These are phyloP conservation scores for Cryptococcus neoformans DNA, from an alignment of 1,284 basidiomycete species.

Conservation along the genomic window DNA sequence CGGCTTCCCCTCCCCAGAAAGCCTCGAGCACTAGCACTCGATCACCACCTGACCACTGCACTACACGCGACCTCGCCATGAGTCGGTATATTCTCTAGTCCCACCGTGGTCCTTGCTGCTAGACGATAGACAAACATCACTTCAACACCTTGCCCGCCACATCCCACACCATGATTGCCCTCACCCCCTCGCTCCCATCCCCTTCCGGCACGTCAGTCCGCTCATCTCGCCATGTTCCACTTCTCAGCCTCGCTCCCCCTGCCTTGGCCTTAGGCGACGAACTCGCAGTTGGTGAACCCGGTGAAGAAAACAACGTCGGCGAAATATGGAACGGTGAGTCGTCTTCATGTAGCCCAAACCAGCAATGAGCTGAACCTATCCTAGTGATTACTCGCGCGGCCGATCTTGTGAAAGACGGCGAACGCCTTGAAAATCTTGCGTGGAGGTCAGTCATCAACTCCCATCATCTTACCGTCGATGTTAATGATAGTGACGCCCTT, in stretches of 20 bases:
- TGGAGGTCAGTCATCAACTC: slow-evolving; percentile 31
- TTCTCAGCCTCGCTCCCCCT: slow-evolving; percentile 31
- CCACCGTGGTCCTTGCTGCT: background rate
- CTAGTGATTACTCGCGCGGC: slow-evolving; percentile 41
- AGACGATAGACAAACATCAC: background rate
- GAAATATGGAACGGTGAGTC: slow-evolving; percentile 38
- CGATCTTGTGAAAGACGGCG: slow-evolving; percentile 46
- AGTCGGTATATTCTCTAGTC: background rate
- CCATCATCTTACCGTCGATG: background rate
- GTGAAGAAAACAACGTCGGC: slow-evolving; percentile 28
- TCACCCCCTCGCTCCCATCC: slow-evolving; percentile 12
- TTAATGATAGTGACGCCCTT: too few relatives aligned
- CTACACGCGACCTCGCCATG: background rate
- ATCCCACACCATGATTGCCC: background rate
- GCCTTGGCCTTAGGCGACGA: slow-evolving; percentile 27
- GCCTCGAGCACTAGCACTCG: too few relatives aligned
- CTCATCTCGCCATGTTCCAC: slow-evolving; percentile 18
- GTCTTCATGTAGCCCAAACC: background rate
- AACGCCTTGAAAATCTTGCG: slow-evolving; percentile 43
- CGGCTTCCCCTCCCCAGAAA: too few relatives aligned
- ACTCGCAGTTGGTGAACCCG: slow-evolving; percentile 26
- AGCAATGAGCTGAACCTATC: background rate
- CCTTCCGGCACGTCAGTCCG: slow-evolving; percentile 11
- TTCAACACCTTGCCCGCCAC: background rate
- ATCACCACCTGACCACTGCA: too few relatives aligned